Percentiles rank a stretch among this genome's conserved stretches.
These are phyloP conservation scores for Termitomyces titanicus DNA, from an alignment of 768 basidiomycete genomes.

Conservation along the genomic window DNA sequence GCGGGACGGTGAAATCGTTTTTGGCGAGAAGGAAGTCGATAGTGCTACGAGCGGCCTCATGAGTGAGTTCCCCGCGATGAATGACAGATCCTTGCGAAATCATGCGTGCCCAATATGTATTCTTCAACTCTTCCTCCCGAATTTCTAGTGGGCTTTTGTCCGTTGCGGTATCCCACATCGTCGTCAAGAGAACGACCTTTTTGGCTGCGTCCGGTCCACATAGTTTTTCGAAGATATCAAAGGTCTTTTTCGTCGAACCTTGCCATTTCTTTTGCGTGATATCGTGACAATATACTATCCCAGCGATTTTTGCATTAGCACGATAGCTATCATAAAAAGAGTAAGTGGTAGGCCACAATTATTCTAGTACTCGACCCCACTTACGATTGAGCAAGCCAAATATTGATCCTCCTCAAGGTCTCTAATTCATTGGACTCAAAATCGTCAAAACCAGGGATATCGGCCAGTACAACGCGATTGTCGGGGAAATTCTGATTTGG, in stretches of 20 bases:
- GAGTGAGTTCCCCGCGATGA: neutral
- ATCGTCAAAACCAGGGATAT: slow-evolving; percentile 1
- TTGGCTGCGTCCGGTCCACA: slow-evolving; percentile 27
- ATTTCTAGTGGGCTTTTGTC: neutral
- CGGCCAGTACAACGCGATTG: neutral
- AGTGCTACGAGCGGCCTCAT: neutral
- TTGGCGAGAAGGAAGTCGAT: neutral
- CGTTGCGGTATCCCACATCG: slow-evolving; percentile 30
- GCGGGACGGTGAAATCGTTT: neutral
- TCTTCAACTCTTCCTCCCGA: slow-evolving; percentile 15
- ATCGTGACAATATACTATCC: slow-evolving; percentile 1
- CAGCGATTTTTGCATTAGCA: neutral
- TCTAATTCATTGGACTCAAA: neutral
- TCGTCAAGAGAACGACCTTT: slow-evolving; percentile 32
- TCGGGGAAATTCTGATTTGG: neutral
- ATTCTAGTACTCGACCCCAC: neutral
- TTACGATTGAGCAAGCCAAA: slow-evolving; percentile 3
- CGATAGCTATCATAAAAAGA: neutral
- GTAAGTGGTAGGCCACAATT: neutral
- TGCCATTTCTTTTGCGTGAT: slow-evolving; percentile 2
- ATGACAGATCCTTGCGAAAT: slow-evolving; percentile 14
- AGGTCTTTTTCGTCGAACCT: slow-evolving; percentile 3
- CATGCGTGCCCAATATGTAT: slow-evolving; percentile 15
- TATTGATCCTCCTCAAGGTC: neutral
- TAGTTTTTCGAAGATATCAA: slow-evolving; percentile 28